A percentile compares a stretch with the other conserved stretches of the same genome.
Evolutionary conservation across 805 yeast species (phyloP).

Genomic region (Zygosaccharomyces gambellarensis): DNA sequence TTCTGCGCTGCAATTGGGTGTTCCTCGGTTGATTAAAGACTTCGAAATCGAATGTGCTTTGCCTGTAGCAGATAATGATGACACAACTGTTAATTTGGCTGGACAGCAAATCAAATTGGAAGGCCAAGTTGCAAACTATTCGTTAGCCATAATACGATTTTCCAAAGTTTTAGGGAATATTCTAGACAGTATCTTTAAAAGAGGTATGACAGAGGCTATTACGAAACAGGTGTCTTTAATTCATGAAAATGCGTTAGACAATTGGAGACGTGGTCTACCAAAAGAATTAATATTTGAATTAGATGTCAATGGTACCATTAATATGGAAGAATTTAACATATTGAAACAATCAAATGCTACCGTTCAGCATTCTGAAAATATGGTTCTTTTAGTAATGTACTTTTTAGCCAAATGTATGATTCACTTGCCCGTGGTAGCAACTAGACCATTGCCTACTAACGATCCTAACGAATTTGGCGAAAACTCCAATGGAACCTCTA

Average conservation of each 20-base stretch:
- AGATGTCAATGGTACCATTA: constrained; percentile 48
- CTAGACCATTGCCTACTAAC: constrained; percentile 32
- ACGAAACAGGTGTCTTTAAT: constrained; percentile 30
- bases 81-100: constrained; percentile 47
- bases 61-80: constrained; percentile 59
- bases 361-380: constrained; percentile 40
- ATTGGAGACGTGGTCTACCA: constrained; percentile 75
- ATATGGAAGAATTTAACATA: constrained; percentile 22
- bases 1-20: constrained; percentile 70
- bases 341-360: constrained; percentile 24
- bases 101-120: constrained; percentile 50
- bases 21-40: constrained; percentile 75
- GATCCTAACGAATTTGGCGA: constrained; percentile 14
- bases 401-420: constrained; percentile 59
- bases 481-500: constrained; percentile 1
- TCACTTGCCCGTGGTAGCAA: constrained; percentile 58
- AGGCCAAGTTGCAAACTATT: constrained; percentile 62
- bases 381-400: constrained; percentile 53
- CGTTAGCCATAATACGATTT: constrained; percentile 62
- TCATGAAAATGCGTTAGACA: constrained; percentile 66
- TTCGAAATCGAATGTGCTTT: constrained; percentile 81
- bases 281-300: constrained; percentile 54
- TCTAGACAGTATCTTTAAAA: constrained; percentile 63
- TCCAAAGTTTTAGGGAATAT: constrained; percentile 70
- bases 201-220: constrained; percentile 38